These are phyloP conservation scores for Salix udensis DNA, from an alignment of 345 rosid genomes.

Conservation along the genomic window DNA sequence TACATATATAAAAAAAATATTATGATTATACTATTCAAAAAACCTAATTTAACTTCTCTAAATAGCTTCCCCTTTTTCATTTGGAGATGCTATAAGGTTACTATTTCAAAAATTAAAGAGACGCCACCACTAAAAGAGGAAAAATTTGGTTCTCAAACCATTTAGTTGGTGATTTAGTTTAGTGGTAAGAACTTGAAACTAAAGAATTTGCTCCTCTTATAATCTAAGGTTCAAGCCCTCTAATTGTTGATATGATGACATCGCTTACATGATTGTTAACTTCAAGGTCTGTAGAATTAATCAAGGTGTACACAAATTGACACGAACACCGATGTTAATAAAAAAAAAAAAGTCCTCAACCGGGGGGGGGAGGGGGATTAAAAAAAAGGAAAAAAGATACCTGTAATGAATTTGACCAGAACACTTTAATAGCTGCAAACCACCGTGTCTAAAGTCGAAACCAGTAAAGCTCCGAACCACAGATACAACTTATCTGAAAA, in stretches of 20 bases:
- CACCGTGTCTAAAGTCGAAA: background rate
- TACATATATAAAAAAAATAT: too few species aligned
- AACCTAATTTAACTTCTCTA: too few species aligned
- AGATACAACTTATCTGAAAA: background rate
- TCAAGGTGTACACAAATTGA: rapidly evolving
- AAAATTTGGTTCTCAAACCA: background rate
- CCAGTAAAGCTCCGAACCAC: background rate
- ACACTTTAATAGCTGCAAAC: background rate
- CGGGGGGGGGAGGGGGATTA: background rate
- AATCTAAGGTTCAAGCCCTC: too few species aligned
- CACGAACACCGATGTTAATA: too few species aligned
- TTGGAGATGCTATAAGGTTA: background rate
- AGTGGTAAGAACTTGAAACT: too few species aligned
- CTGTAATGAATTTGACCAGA: background rate
- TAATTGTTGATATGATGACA: too few species aligned
- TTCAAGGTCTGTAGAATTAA: rapidly evolving
- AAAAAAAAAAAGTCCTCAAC: too few species aligned
- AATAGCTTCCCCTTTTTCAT: too few species aligned
- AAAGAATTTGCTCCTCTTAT: too few species aligned
- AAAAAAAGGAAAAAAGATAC: background rate
- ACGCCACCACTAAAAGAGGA: background rate
- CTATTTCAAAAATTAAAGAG: background rate
- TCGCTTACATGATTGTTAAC: too few species aligned
- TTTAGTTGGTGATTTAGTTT: too few species aligned
- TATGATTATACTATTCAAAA: too few species aligned